Base-by-base conservation (phyloP, 805 yeast species). In the Nakazawaea ambrosiae region DNA sequence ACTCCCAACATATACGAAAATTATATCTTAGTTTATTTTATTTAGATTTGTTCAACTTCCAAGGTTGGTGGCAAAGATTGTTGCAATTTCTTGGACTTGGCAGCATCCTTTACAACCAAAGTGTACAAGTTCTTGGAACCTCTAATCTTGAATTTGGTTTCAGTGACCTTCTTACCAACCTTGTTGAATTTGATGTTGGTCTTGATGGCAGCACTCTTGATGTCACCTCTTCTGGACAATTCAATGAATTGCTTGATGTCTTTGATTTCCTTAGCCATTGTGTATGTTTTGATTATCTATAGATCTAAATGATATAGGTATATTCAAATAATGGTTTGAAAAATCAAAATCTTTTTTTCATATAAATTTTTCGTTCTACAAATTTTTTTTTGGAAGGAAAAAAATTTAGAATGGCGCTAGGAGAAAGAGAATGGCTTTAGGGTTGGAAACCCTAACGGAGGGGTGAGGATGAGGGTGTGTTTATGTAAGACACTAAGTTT, bases 101-200 rank as follows among this genome's bases (percentile, higher is more conserved):
- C 82, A 61, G 87, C 83, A 69, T 92, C 97, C 75, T 83, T 78
- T 61, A 92, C 90, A 56, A 84, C 84, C 70, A 90, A 77, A 57
- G 98, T 92, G 85, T 92, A 92, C 64, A 87, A 80, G 77, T 84
- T 68, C 68, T 76, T 87, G 50, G 96, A 61, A 69, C 97, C 96
- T 80, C 97, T 88, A 63, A 92, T 86, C 85, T 92, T 92, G 89
- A 92, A 92, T 75, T 92, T 92, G 75, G 96, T 88, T 73, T 84
- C 92, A 73, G 83, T 82, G 80, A 75, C 75, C 54, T 73, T 72
- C 76, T 82, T 82, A 68, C 92, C 94, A 67, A 72, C 71, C 55
- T 82, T 75, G 74, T 78, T 80, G 61, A 81, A 57, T 71, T 82
- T 81, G 65, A 75, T 68, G 87, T 87, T 87, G 74, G 81, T 79